Base-by-base conservation (phyloP, 1,139 yeast genomes). In the Diutina mesorugosa region DNA sequence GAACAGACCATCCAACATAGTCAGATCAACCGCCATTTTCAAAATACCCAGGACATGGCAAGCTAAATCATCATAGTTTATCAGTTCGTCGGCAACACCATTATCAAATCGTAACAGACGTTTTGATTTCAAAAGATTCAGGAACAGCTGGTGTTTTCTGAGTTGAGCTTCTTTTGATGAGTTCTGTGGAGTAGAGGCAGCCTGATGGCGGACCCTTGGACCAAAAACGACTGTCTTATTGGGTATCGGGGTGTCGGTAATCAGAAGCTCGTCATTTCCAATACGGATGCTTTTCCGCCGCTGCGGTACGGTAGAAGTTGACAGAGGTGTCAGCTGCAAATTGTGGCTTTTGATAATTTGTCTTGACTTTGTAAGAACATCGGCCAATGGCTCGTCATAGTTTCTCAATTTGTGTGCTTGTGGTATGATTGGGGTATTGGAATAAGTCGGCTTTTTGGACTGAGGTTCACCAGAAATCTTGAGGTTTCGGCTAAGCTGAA, bases 21-120 rank as follows among this genome's bases (percentile, higher is more conserved):
- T 76, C 29, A 79, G 71, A 58, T 76, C 80, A 53, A 76, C 76
- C 1, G 80, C 80, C 80, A 76, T 74, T 45, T 77, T 67, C 70
- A 76, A 67, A 58, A 76, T 76, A 56, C 74, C 74, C 56, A 74
- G 77, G 2, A 80, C 80, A 60, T 76, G 80, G 58, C 80, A 76
- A 10, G 80, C 80, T 60, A 76, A 70, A 21, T 50, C 53, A n/a
- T 50, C 53, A 16, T 50, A 50, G 21, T 50, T 50, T n/a, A 50
- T 50, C 53, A 41, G 48, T 16, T 29, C 52, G 26, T 51, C 55
- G 21, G n/a, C 45, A 16, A 2, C 38, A 10, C 14, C 18, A 6
- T 30, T 52, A 32, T 47, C 54, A 35, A 56, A 47, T 18, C 58
- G 56, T 29, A 57, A 60, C 48, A 63, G 57, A 7, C 63, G 53